These are phyloP conservation scores for Cymbopogon flexuosus DNA, from an alignment of 202 grass and related monocot species.

Conservation along the genomic window DNA sequence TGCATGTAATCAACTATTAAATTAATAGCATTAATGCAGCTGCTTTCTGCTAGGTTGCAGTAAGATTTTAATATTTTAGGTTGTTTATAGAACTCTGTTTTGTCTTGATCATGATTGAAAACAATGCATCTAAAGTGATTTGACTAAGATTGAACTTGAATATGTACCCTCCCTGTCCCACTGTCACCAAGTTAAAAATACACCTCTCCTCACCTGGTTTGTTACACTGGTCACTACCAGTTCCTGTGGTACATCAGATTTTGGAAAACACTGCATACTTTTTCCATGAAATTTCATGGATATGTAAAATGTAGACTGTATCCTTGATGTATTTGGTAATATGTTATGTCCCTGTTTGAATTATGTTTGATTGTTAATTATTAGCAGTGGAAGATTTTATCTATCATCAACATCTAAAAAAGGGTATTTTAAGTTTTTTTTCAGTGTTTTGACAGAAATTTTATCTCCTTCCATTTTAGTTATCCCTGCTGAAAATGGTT, in stretches of 20 bases:
- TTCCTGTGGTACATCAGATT: neutral
- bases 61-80: neutral
- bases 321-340: conserved; percentile 25
- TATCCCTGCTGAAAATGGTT: conserved; percentile 64
- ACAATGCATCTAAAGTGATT: neutral
- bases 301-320: neutral
- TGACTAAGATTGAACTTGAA: neutral
- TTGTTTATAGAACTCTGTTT: neutral
- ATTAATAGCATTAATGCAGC: neutral
- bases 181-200: neutral
- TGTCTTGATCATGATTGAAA: neutral
- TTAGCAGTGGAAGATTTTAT: conserved; percentile 4
- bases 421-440: conserved; percentile 13
- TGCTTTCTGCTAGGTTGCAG: neutral
- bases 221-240: neutral
- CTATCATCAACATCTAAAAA: conserved; percentile 2
- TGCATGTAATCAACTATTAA: neutral
- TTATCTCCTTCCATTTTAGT: conserved; percentile 54
- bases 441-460: conserved; percentile 26
- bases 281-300: conserved; percentile 2
- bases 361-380: conserved; percentile 20
- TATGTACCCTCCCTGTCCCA: neutral
- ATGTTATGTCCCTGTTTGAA: conserved; percentile 9
- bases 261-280: neutral
- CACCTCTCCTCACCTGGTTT: neutral